Evolutionary conservation across 352 stramenopile genomes (phyloP).

Genomic region (Phytophthora pini): DNA sequence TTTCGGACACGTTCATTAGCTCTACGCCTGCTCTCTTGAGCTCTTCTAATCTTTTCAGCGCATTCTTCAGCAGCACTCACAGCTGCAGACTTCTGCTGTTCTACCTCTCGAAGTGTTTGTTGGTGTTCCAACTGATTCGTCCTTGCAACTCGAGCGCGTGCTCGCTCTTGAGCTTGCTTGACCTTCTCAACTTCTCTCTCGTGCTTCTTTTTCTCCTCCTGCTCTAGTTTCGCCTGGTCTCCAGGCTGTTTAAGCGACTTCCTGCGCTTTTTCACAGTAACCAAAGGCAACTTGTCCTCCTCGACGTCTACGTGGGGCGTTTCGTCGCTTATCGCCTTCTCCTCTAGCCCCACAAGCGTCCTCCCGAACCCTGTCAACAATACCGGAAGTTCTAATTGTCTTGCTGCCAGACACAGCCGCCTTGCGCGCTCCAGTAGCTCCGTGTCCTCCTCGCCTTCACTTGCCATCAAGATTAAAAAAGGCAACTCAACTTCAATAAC

Average conservation of each 20-base stretch:
- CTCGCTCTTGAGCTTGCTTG: constrained; percentile 66
- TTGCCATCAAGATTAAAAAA: neutral
- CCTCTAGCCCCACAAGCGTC: neutral
- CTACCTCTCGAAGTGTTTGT: constrained; percentile 25
- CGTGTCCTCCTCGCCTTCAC: constrained; percentile 7
- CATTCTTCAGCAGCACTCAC: constrained; percentile 29
- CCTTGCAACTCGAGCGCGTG: constrained; percentile 50
- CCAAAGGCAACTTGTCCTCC: constrained; percentile 5
- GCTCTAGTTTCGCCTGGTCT: constrained; percentile 12
- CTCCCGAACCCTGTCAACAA: neutral
- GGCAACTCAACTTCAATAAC: constrained; percentile 19
- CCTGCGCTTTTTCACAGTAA: constrained; percentile 1
- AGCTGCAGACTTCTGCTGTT: constrained; percentile 23
- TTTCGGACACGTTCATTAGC: constrained; percentile 56
- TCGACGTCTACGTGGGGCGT: neutral
- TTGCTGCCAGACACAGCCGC: constrained; percentile 45
- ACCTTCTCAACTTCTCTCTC: constrained; percentile 48
- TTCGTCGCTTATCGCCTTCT: neutral
- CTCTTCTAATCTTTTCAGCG: constrained; percentile 36
- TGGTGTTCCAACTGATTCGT: constrained; percentile 52
- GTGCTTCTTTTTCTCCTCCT: constrained; percentile 25
- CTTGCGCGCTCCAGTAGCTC: constrained; percentile 57
- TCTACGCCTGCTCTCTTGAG: constrained; percentile 47
- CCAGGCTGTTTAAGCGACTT: constrained; percentile 3
- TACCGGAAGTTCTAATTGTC: constrained; percentile 13